These are phyloP conservation scores for Aspergillus steynii DNA, from an alignment of 495 filamentous ascomycete genomes.

Conservation along the genomic window DNA sequence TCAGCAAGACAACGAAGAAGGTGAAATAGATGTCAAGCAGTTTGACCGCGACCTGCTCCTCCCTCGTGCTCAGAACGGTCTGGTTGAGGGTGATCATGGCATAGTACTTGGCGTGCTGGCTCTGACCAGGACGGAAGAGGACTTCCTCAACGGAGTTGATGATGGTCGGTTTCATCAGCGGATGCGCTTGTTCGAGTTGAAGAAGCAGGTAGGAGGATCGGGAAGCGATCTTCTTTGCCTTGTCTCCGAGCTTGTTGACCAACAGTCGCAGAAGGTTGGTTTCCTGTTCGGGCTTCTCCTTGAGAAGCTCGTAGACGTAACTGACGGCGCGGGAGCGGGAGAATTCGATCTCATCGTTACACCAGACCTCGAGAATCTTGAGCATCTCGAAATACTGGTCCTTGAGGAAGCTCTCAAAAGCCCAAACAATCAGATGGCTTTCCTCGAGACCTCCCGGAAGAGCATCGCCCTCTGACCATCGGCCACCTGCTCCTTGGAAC, in stretches of 20 bases:
- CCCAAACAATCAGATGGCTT: constrained; percentile 81
- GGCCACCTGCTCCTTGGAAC: constrained; percentile 54
- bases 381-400: constrained; percentile 86
- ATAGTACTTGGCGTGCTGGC: constrained; percentile 86
- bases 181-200: constrained; percentile 85
- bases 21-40: constrained; percentile 88
- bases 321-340: constrained; percentile 81
- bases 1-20: constrained; percentile 75
- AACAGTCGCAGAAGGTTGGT: constrained; percentile 86
- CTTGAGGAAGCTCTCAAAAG: constrained; percentile 94
- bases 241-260: constrained; percentile 95
- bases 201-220: constrained; percentile 86
- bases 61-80: constrained; percentile 81
- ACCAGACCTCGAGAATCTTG: constrained; percentile 86
- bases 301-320: constrained; percentile 84
- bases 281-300: constrained; percentile 96
- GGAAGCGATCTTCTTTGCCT: constrained; percentile 90
- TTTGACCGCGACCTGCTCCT: constrained; percentile 77
- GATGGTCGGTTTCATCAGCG: constrained; percentile 87
- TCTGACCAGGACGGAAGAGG: constrained; percentile 84
- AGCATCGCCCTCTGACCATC: constrained; percentile 65
- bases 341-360: constrained; percentile 90
- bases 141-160: constrained; percentile 85
- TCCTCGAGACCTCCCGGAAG: constrained; percentile 71
- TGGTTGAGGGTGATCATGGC: constrained; percentile 96